Conservation (phyloP, 1,284 basidiomycete genomes). For the Kwoniella shivajii region DNA sequence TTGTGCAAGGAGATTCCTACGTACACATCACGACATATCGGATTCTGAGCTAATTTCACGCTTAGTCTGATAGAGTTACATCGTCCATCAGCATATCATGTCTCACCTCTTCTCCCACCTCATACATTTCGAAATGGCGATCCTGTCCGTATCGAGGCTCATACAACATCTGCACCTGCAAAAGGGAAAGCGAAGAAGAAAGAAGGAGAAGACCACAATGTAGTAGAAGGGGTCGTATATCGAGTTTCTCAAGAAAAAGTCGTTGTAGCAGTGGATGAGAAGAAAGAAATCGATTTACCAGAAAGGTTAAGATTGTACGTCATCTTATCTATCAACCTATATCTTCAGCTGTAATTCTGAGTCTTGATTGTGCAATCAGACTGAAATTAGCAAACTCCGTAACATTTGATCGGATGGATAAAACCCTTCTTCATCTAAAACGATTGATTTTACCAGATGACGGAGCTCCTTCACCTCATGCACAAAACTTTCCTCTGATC, state of each 20-base stretch:
- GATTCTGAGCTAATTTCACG: neutral
- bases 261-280: slow-evolving; percentile 69
- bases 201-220: slow-evolving; percentile 30
- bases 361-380: slow-evolving; percentile 39
- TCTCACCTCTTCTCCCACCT: slow-evolving; percentile 71
- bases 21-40: neutral
- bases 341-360: no score
- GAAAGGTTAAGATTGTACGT: slow-evolving; percentile 71
- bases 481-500: slow-evolving; percentile 55
- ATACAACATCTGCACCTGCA: slow-evolving; percentile 54
- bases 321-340: neutral
- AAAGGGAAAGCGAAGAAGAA: slow-evolving; percentile 57
- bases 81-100: slow-evolving; percentile 76
- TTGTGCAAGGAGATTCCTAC: neutral
- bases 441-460: slow-evolving; percentile 49
- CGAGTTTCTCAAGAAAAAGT: slow-evolving; percentile 68
- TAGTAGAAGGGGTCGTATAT: slow-evolving; percentile 76
- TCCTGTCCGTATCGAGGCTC: slow-evolving; percentile 77
- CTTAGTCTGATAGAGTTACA: slow-evolving; percentile 84
- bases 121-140: slow-evolving; percentile 84
- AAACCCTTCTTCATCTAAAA: slow-evolving; percentile 68
- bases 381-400: slow-evolving; percentile 88
- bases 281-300: slow-evolving; percentile 74
- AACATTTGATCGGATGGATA: slow-evolving; percentile 89
- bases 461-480: slow-evolving; percentile 4